Percentiles rank a stretch among this genome's conserved stretches.
These are phyloP conservation scores for Coleophoma eucalyptorum DNA, from an alignment of 2,329 filamentous ascomycete genomes.

Conservation along the genomic window DNA sequence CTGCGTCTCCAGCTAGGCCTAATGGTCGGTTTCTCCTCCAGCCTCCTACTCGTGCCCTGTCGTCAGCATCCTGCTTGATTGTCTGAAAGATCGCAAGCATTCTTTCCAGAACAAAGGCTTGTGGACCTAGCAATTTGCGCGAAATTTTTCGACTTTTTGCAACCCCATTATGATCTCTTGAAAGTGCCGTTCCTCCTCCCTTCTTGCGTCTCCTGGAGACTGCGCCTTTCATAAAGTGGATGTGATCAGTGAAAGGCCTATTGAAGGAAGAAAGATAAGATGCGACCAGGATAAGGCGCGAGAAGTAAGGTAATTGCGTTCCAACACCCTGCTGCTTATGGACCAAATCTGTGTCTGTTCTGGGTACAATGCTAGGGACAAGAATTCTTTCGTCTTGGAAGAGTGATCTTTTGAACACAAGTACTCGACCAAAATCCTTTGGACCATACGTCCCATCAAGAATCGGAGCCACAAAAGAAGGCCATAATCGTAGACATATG, in stretches of 20 bases:
- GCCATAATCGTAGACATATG: conserved; percentile 76
- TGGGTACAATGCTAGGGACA: conserved; percentile 56
- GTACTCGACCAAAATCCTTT: conserved; percentile 79
- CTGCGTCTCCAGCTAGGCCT: conserved; percentile 34
- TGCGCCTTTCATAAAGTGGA: conserved; percentile 60
- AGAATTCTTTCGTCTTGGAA: conserved; percentile 72
- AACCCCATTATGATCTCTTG: conserved; percentile 21
- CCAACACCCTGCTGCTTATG: conserved; percentile 38
- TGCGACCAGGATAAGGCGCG: conserved; percentile 69
- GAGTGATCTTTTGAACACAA: conserved; percentile 65
- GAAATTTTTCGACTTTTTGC: conserved; percentile 68
- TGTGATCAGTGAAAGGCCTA: conserved; percentile 65
- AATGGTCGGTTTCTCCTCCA: conserved; percentile 7
- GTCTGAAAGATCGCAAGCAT: conserved; percentile 75
- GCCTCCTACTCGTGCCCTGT: conserved; percentile 15
- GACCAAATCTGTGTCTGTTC: not conserved
- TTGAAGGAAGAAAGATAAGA: conserved; percentile 83
- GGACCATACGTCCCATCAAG: conserved; percentile 62
- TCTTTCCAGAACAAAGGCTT: conserved; percentile 73
- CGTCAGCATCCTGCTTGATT: conserved; percentile 43
- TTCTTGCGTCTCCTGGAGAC: conserved; percentile 31
- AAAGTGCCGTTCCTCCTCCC: conserved; percentile 39
- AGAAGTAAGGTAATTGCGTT: conserved; percentile 61
- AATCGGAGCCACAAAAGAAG: conserved; percentile 76
- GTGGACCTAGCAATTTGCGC: conserved; percentile 71